Evolutionary conservation across 2,329 filamentous ascomycete species (phyloP), one percentile per base, ranked within the genome.

Genomic region (Alternaria viburni): DNA sequence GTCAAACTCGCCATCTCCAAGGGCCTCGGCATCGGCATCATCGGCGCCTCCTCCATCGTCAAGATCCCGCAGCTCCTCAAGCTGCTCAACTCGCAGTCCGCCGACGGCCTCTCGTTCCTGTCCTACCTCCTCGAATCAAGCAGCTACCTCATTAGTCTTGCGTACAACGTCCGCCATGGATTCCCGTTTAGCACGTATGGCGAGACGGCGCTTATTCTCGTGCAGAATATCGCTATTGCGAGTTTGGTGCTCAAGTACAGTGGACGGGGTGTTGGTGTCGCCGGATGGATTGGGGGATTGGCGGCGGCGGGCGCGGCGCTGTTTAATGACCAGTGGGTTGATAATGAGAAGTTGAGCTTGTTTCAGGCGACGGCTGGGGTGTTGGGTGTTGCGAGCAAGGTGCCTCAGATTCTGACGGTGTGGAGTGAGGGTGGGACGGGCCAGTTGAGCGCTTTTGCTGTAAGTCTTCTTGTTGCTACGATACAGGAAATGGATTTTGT

Each of bases 21-120:
- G 84, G 93, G 87, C 4, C 89, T 99, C 15, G 95, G 96, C 61
- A 90, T 98, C 72, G 96, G 90, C 79, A 99, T 99, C 82, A 93
- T 99, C 77, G 91, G 87, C 70, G 93, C 93, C 57, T 94, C 92
- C 26, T 90, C 92, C 58, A 89, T 98, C 73, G 94, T 99, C 84
- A 99, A 99, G 84, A 89, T 99, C 25, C 96, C 96, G 0, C 96
- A 99, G 85, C 95, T 99, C 78, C 81, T 97, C 80, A 99, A 99
- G 85, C 89, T 99, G 55, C 82, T 96, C 75, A 86, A 86, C 76
- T 93, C 93, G 51, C 88, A 89, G 74, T 97, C 93, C 54, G 89
- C 93, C 26, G 88, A 89, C 47, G 96, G 96, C 72, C 87, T 99
- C 65, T 93, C 90, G 52, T 97, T 98, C 83, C 87, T 97, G 47